Conservation (phyloP, 768 basidiomycete species). For the Cubamyces lactineus region DNA sequence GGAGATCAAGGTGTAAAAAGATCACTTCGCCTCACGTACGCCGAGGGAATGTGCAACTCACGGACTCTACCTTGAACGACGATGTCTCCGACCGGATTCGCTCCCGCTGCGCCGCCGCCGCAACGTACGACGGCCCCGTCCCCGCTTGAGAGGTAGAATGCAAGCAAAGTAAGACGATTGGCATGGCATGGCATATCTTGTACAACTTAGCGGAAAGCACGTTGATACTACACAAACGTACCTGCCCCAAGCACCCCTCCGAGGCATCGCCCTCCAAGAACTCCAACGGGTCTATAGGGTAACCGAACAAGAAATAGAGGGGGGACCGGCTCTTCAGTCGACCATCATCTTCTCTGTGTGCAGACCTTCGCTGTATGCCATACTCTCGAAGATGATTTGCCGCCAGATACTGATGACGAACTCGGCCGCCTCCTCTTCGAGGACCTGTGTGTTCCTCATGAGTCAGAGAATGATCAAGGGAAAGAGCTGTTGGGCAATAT, state of each 20-base stretch:
- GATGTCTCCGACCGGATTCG: too few relatives aligned
- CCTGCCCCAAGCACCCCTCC: slow-evolving; percentile 28
- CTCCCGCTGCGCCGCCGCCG: too few relatives aligned
- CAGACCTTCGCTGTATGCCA: slow-evolving; percentile 89
- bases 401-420: slow-evolving; percentile 84
- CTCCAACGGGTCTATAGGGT: neutral
- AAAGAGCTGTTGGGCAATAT: neutral
- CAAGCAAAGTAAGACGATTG: slow-evolving; percentile 25
- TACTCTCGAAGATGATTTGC: slow-evolving; percentile 92
- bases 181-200: slow-evolving; percentile 25
- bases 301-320: neutral
- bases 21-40: slow-evolving; percentile 19
- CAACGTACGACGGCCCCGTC: too few relatives aligned
- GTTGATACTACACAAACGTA: slow-evolving; percentile 36
- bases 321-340: slow-evolving; percentile 46
- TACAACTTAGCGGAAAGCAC: slow-evolving; percentile 33
- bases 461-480: neutral
- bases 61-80: slow-evolving; percentile 3
- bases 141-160: neutral
- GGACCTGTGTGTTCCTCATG: slow-evolving; percentile 55
- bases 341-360: slow-evolving; percentile 85
- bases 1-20: slow-evolving; percentile 13
- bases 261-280: slow-evolving; percentile 10
- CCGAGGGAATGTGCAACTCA: slow-evolving; percentile 29
- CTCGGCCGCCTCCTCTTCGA: slow-evolving; percentile 89